Percentiles rank a stretch among this genome's conserved stretches.
These are phyloP conservation scores for Pterocarpus santalinus DNA, from an alignment of 306 rosid genomes.

Conservation along the genomic window DNA sequence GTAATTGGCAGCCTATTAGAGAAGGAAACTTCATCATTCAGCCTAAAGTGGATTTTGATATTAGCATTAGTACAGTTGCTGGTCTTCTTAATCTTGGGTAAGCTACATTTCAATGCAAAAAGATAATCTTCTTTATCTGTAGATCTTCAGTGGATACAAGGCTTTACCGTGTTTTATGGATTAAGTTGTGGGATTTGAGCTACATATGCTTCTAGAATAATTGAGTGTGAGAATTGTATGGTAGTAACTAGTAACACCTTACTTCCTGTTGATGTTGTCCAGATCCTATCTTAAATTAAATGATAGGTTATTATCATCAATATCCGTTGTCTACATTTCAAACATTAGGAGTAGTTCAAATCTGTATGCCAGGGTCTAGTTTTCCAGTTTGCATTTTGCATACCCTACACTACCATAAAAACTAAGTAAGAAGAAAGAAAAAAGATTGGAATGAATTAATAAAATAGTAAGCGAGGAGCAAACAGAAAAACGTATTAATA, in stretches of 20 bases:
- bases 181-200: constrained; percentile 38
- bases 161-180: constrained; percentile 23
- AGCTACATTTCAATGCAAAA: constrained; percentile 46
- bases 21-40: constrained; percentile 99
- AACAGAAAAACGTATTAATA: neutral
- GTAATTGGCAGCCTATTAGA: constrained; percentile 81
- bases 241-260: constrained; percentile 23
- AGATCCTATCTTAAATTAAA: neutral
- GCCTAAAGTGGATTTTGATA: constrained; percentile 99
- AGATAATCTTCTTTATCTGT: constrained; percentile 19
- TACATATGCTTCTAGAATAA: constrained; percentile 31
- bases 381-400: neutral
- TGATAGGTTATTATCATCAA: constrained; percentile 8
- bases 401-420: neutral
- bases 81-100: constrained; percentile 99
- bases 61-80: constrained; percentile 90
- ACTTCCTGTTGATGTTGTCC: constrained; percentile 20
- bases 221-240: constrained; percentile 14
- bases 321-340: constrained; percentile 4
- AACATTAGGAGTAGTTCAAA: constrained; percentile 11
- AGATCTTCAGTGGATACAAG: constrained; percentile 31
- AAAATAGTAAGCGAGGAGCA: neutral
- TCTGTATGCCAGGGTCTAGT: neutral
- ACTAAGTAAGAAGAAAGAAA: neutral
- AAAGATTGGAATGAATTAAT: neutral